Conservation (phyloP, 176 grass and related monocot genomes). For the Metroxylon sagu region DNA sequence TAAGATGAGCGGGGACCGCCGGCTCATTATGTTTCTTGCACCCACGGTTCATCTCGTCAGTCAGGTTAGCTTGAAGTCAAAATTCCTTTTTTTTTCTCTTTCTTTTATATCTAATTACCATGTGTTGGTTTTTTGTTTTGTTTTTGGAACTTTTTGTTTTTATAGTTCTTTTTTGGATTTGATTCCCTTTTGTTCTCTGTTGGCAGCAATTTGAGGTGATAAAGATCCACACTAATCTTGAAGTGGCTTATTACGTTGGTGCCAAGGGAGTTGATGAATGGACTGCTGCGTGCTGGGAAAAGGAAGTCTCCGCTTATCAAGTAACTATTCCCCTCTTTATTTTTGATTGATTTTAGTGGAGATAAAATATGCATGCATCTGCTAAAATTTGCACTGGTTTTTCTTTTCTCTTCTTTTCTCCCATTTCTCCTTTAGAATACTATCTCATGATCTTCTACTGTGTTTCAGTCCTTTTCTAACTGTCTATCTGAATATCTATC, state of each 20-base stretch:
- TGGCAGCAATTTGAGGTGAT: constrained; percentile 72
- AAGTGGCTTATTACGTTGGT: constrained; percentile 55
- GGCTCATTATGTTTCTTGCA: constrained; percentile 60
- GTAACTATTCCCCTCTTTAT: constrained; percentile 20
- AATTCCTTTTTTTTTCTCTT: too few species aligned
- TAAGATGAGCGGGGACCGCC: constrained; percentile 23
- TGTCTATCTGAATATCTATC: too few species aligned
- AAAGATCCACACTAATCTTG: constrained; percentile 57
- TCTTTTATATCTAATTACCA: too few species aligned
- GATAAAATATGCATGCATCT: too few species aligned
- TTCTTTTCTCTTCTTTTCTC: too few species aligned
- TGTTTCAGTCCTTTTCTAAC: too few species aligned
- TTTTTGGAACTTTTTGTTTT: too few species aligned
- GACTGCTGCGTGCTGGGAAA: constrained; percentile 63
- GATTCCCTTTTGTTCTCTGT: constrained; percentile 10
- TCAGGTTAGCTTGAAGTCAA: constrained; percentile 34
- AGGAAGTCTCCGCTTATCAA: constrained; percentile 54
- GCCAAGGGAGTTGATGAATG: constrained; percentile 63
- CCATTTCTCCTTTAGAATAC: too few species aligned
- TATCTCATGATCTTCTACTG: too few species aligned
- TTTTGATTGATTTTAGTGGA: constrained; percentile 1
- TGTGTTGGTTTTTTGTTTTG: not conserved
- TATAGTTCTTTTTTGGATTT: not conserved
- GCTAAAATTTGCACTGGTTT: too few species aligned
- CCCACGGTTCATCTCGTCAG: constrained; percentile 69